Evolutionary conservation across 192 early-diverging fungal species (phyloP).

Genomic region (Kickxella alabastrina): DNA sequence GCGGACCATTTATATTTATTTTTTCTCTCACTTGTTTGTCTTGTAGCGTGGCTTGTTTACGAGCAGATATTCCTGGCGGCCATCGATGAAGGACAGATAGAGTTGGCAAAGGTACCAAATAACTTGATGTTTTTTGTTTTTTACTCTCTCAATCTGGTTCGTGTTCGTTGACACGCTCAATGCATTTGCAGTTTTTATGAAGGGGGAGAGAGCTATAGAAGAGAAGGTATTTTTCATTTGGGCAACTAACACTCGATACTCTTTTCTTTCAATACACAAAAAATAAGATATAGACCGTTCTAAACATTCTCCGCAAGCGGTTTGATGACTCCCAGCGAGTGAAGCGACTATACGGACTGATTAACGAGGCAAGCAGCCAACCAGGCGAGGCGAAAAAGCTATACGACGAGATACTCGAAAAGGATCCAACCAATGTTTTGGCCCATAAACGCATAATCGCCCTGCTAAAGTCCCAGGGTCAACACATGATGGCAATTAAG

Average conservation of each 20-base stretch:
- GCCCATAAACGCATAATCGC: slow-evolving; percentile 77
- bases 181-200: too few species aligned
- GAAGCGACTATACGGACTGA: slow-evolving; percentile 69
- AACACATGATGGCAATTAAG: slow-evolving; percentile 65
- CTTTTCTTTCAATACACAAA: too few species aligned
- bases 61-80: slow-evolving; percentile 83
- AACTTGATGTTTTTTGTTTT: too few species aligned
- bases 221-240: too few species aligned
- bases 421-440: slow-evolving; percentile 76
- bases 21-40: slow-evolving; percentile 1
- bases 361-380: slow-evolving; percentile 73
- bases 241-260: too few species aligned
- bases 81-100: slow-evolving; percentile 70
- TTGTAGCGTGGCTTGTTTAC: slow-evolving; percentile 60
- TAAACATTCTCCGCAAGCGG: slow-evolving; percentile 57
- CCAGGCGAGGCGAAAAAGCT: slow-evolving; percentile 62
- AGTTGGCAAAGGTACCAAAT: slow-evolving; percentile 54
- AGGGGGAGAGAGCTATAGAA: too few species aligned
- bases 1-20: background rate
- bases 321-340: slow-evolving; percentile 72
- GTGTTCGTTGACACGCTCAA: too few species aligned
- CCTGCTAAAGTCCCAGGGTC: slow-evolving; percentile 62
- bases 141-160: too few species aligned
- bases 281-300: slow-evolving; percentile 35
- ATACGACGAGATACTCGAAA: slow-evolving; percentile 70